Evolutionary conservation across 768 basidiomycete species (phyloP), one percentile per base, ranked within the genome.

Genomic region (Cytidiella melzeri): DNA sequence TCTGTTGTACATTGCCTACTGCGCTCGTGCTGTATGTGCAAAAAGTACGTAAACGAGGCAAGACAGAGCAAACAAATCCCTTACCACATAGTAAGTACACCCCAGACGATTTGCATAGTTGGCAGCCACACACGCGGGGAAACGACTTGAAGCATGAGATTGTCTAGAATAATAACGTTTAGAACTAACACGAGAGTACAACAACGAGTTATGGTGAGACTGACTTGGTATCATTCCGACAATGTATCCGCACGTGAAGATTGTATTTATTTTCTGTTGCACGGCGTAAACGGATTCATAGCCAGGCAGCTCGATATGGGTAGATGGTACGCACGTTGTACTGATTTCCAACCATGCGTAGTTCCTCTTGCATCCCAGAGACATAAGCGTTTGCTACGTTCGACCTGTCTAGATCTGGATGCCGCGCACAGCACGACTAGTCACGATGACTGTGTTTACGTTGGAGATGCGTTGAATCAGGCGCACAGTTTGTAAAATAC

Each of bases 321-420:
- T 24, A 42, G 5, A 47, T 13, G 18, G 15, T 15, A 41, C 70
- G 53, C 44, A 77, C 75, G 57, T 87, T 84, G 58, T 79, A 77
- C 41, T 87, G 71, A 36, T 74, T 80, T 34, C 82, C 83, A 38
- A 69, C 61, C 81, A 86, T 83, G 48, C 73, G 56, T 30, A 87
- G 70, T 19, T 84, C 84, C 63, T 87, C 81, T 53, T 74, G 80
- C 84, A 89, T 85, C 5, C 85, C 85, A 4, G 82, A 84, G n/a
- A 85, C 81, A 63, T 84, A 87, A 10, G 85, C 85, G 63, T 87
- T 87, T 55, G 72, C 71, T 24, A 87, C 69, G 63, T 84, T 84
- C 26, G 82, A 81, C 48, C 83, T 68, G 61, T 84, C 83, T 19
- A 86, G 69, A 64, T 84, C 81, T 84, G 54, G 34, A 23, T n/a